phyloP scores from a whole-genome alignment of 805 yeast genomes.

The Wickerhamiella cacticola region DNA sequence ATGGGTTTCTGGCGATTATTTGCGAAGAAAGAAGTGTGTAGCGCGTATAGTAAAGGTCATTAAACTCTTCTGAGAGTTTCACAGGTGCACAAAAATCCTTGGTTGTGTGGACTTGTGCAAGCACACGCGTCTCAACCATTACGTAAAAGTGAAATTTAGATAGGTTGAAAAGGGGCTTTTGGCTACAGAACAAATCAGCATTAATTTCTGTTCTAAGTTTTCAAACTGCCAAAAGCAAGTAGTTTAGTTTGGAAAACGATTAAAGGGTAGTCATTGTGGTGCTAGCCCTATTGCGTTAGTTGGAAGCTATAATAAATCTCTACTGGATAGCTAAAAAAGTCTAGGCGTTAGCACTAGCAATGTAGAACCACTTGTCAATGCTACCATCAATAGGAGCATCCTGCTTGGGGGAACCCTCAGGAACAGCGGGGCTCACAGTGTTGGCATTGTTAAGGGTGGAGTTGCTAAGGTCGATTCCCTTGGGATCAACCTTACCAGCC shows the following conservation, averaged over 20 bases:
- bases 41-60: slow-evolving; percentile 3
- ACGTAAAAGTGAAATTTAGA: no score
- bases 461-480: slow-evolving; percentile 66
- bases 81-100: background rate
- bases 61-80: background rate
- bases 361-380: slow-evolving; percentile 97
- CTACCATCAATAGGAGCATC: slow-evolving; percentile 95
- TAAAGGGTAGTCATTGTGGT: no score
- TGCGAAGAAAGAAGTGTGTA: background rate
- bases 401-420: slow-evolving; percentile 57
- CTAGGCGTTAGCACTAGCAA: slow-evolving; percentile 37
- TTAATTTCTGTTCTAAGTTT: no score
- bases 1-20: background rate
- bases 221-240: no score
- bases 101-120: background rate
- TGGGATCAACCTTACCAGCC: slow-evolving; percentile 47
- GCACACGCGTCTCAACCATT: slow-evolving; percentile 1
- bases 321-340: background rate
- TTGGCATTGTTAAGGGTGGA: slow-evolving; percentile 45
- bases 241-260: no score
- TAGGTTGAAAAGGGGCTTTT: background rate
- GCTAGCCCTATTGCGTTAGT: no score
- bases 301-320: no score
- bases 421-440: slow-evolving; percentile 33
- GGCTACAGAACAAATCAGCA: background rate